Conservation (phyloP, 306 rosid genomes). For the Lotus japonicus region DNA sequence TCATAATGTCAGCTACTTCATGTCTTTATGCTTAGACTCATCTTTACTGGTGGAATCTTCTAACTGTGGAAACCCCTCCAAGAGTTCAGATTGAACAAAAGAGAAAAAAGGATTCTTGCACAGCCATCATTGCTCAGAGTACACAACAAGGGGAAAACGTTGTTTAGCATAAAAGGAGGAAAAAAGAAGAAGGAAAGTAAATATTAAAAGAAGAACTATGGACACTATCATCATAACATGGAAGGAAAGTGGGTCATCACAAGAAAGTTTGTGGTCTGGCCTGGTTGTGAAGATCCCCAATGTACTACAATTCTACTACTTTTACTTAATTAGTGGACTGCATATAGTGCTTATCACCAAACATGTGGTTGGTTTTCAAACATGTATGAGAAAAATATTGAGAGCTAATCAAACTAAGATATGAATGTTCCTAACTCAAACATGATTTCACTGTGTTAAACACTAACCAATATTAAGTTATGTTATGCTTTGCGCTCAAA, state of each 20-base stretch:
- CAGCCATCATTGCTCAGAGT: constrained; percentile 45
- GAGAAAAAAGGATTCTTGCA: constrained; percentile 27
- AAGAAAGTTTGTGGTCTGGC: constrained; percentile 35
- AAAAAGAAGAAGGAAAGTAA: constrained; percentile 1
- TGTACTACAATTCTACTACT: neutral
- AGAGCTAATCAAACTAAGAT: too few species aligned
- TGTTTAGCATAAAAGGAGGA: neutral
- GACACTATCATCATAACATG: constrained; percentile 39
- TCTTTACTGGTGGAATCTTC: constrained; percentile 69
- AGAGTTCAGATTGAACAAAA: constrained; percentile 32
- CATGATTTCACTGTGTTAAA: too few species aligned
- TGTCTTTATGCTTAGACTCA: constrained; percentile 55
- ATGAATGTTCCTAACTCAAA: too few species aligned
- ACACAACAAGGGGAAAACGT: neutral
- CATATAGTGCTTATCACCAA: constrained; percentile 24
- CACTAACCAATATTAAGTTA: too few species aligned
- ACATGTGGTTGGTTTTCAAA: too few species aligned
- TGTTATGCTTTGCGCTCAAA: too few species aligned
- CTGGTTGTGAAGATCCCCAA: constrained; percentile 38
- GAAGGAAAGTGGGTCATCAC: constrained; percentile 45
- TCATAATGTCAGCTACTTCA: constrained; percentile 55
- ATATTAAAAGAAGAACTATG: neutral
- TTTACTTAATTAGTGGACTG: constrained; percentile 22
- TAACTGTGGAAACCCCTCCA: constrained; percentile 33
- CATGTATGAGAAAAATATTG: too few species aligned